Base-by-base conservation (phyloP, 176 grass and related monocot species). In the Aegilops bicornis region DNA sequence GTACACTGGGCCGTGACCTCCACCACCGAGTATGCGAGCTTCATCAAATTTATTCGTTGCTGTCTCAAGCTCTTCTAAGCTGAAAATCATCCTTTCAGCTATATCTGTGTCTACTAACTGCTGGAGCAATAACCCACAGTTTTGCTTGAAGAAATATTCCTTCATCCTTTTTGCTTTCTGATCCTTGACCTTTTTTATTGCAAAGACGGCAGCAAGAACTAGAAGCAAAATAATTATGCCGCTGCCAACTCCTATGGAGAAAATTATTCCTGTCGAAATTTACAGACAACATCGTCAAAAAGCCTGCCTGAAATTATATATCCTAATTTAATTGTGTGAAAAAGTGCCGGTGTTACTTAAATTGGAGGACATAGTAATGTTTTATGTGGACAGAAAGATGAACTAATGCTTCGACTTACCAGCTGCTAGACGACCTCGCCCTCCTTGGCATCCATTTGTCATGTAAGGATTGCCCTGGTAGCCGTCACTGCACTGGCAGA, bases 381-480 rank as follows among this genome's bases (percentile, higher is more conserved):
- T 75, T 74, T 48, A 42, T 8, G 40, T 6, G 12, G 12, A 27
- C 72, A 24, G 23, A 48, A 17, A 27, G 72, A 76, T 50, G 42
- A 39, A 60, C 17, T 52, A 60, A 60, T 59, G 19, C 30, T 59
- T 78, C 11, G 61, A 86, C 79, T 76, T 76, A 87, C 86, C 86
- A 52, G 69, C 58, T 30, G 69, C 30, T 8, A 82, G 23, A 35
- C n/a, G 79, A 33, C 9, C 63, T 66, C 59, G 29, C 27, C 56
- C 22, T 8, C 32, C 60, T 37, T 25, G 61, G 79, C 86, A 87
- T 20, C 86, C 86, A 65, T 54, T 22, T 7, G 16, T 13, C 27
- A 90, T 16, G 75, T 92, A 95, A 12, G 93, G 90, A 77, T 95
- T 92, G 59, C 93, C 93, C 0, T 92, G 17, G 56, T 88, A 95